Conservation (phyloP, 768 basidiomycete species). For the Coprinopsis sp. region DNA sequence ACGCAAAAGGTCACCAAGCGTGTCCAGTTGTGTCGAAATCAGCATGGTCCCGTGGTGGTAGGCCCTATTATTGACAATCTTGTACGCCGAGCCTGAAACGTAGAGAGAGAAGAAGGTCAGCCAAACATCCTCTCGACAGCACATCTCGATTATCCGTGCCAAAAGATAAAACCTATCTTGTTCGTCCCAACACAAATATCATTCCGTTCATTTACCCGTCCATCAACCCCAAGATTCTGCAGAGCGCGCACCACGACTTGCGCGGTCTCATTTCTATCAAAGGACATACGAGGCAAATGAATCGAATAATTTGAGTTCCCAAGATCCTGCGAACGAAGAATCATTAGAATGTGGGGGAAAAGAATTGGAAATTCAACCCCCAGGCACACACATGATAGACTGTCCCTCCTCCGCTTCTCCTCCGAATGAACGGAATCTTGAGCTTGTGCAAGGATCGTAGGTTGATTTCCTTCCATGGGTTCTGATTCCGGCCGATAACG, state of each 20-base stretch:
- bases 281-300: conserved; percentile 75
- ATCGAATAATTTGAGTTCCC: conserved; percentile 98
- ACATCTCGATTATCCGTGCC: neutral
- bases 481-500: conserved; percentile 93
- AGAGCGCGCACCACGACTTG: conserved; percentile 76
- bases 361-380: conserved; percentile 10
- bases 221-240: conserved; percentile 68
- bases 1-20: conserved; percentile 68
- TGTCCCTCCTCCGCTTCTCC: conserved; percentile 90
- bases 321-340: conserved; percentile 58
- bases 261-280: conserved; percentile 76
- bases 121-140: neutral
- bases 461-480: conserved; percentile 97
- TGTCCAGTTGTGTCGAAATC: conserved; percentile 71
- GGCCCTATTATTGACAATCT: conserved; percentile 83
- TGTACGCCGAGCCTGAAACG: conserved; percentile 98
- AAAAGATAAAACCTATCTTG: conserved; percentile 68
- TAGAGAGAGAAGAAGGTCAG: conserved; percentile 27
- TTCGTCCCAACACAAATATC: conserved; percentile 80
- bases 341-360: conserved; percentile 1
- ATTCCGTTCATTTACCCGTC: conserved; percentile 82
- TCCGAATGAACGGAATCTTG: conserved; percentile 71
- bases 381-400: conserved; percentile 85
- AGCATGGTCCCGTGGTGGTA: conserved; percentile 99
- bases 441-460: conserved; percentile 48